phyloP scores from a whole-genome alignment of 495 filamentous ascomycete species.

The Jackrogersella multiformis region DNA sequence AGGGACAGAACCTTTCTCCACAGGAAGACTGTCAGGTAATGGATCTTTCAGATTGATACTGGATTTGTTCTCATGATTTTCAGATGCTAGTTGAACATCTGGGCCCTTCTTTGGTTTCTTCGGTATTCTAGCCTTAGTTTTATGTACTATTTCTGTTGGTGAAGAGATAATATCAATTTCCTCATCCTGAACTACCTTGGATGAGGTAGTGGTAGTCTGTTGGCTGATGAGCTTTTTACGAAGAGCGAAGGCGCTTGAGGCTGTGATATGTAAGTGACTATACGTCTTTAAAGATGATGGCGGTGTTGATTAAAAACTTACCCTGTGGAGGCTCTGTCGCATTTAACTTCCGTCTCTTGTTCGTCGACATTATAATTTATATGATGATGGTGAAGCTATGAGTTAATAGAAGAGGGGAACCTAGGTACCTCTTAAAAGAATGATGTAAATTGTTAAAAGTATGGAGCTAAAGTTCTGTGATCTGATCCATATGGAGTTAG shows the following conservation, averaged over 20 bases:
- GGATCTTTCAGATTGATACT: background rate
- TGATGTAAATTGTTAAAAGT: background rate
- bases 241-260: conserved; percentile 62
- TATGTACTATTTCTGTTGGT: background rate
- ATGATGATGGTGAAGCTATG: too few relatives aligned
- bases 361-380: conserved; percentile 49
- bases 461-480: background rate
- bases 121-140: conserved; percentile 6
- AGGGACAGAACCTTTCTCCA: background rate
- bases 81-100: conserved; percentile 3
- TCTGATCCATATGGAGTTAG: background rate
- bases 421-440: too few relatives aligned
- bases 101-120: conserved; percentile 13
- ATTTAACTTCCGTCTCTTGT: conserved; percentile 57
- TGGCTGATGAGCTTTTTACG: conserved; percentile 53
- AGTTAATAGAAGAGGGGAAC: too few relatives aligned
- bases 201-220: conserved; percentile 12
- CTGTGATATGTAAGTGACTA: conserved; percentile 38
- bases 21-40: background rate
- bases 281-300: background rate
- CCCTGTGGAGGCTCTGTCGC: conserved; percentile 40
- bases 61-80: conserved; percentile 24
- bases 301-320: conserved; percentile 29
- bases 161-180: background rate
- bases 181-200: background rate